Evolutionary conservation across 2,329 filamentous ascomycete species (phyloP).

Genomic region (Penicillium sp.): DNA sequence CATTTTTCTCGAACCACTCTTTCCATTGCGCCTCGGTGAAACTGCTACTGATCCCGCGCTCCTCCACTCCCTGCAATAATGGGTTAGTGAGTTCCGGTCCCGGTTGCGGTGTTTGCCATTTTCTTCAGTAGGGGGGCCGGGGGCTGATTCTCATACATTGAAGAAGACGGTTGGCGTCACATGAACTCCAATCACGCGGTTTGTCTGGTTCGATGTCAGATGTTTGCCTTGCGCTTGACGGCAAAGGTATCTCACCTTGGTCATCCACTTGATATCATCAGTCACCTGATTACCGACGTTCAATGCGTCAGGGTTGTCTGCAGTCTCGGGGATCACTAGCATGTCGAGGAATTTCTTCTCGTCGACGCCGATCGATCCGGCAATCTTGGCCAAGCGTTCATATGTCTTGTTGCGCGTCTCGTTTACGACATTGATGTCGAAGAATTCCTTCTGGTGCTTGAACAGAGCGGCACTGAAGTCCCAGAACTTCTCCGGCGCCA

Average conservation of each 20-base stretch:
- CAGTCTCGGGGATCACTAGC: slow-evolving; percentile 63
- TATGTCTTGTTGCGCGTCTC: slow-evolving; percentile 85
- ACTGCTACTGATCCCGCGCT: slow-evolving; percentile 68
- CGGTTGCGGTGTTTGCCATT: not conserved
- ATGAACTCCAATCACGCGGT: slow-evolving; percentile 74
- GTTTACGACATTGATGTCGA: slow-evolving; percentile 76
- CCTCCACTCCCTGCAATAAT: slow-evolving; percentile 56
- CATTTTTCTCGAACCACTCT: slow-evolving; percentile 68
- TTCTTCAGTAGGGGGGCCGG: not conserved
- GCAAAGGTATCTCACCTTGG: slow-evolving; percentile 53
- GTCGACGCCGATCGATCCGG: slow-evolving; percentile 59
- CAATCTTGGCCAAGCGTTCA: slow-evolving; percentile 68
- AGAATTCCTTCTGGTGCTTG: slow-evolving; percentile 66
- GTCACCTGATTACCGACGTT: slow-evolving; percentile 81
- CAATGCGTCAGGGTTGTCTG: slow-evolving; percentile 59
- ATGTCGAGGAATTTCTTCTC: slow-evolving; percentile 63
- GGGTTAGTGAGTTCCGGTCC: slow-evolving; percentile 15
- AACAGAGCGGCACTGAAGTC: slow-evolving; percentile 67
- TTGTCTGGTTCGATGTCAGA: slow-evolving; percentile 35
- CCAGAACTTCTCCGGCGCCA: slow-evolving; percentile 71
- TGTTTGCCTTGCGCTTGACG: not conserved
- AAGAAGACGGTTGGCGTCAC: slow-evolving; percentile 87
- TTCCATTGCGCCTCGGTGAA: slow-evolving; percentile 79
- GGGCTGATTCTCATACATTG: slow-evolving; percentile 48
- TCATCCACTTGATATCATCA: slow-evolving; percentile 73